Conservation (phyloP, 805 yeast genomes). For the Komagataella phaffii region DNA sequence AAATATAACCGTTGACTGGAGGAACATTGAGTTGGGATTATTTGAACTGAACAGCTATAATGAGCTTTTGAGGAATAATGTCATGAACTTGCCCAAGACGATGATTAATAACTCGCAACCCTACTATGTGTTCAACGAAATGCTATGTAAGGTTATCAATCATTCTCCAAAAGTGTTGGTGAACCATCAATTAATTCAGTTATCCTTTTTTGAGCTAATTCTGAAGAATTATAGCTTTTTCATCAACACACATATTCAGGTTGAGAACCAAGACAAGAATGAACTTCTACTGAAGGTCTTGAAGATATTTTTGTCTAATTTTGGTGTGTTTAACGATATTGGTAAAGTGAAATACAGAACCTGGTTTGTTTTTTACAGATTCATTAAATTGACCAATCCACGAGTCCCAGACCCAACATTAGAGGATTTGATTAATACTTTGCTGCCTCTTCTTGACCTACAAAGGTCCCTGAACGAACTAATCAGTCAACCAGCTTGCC, state of each 20-base stretch:
- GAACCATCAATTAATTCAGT: conserved; percentile 72
- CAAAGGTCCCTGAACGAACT: conserved; percentile 17
- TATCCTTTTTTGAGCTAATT: conserved; percentile 72
- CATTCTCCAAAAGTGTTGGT: conserved; percentile 25
- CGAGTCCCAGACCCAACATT: conserved; percentile 34
- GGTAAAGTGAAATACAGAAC: conserved; percentile 71
- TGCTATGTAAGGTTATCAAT: conserved; percentile 33
- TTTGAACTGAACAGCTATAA: conserved; percentile 69
- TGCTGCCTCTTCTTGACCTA: conserved; percentile 56
- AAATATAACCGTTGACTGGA: conserved; percentile 44
- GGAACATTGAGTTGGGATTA: conserved; percentile 74
- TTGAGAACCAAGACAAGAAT: conserved; percentile 25
- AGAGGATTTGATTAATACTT: conserved; percentile 43
- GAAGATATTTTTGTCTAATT: conserved; percentile 64
- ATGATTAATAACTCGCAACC: conserved; percentile 59
- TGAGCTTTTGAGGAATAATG: conserved; percentile 67
- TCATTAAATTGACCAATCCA: conserved; percentile 66
- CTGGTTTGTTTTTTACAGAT: conserved; percentile 83
- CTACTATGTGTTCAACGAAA: conserved; percentile 43
- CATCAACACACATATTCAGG: conserved; percentile 25
- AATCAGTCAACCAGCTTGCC: conserved; percentile 3
- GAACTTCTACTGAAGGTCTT: conserved; percentile 49
- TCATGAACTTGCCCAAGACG: conserved; percentile 56
- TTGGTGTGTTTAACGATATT: conserved; percentile 67
- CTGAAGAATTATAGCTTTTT: conserved; percentile 65